These are phyloP conservation scores for Excoecaria cochinchinensis DNA, from an alignment of 345 rosid species.

Conservation along the genomic window DNA sequence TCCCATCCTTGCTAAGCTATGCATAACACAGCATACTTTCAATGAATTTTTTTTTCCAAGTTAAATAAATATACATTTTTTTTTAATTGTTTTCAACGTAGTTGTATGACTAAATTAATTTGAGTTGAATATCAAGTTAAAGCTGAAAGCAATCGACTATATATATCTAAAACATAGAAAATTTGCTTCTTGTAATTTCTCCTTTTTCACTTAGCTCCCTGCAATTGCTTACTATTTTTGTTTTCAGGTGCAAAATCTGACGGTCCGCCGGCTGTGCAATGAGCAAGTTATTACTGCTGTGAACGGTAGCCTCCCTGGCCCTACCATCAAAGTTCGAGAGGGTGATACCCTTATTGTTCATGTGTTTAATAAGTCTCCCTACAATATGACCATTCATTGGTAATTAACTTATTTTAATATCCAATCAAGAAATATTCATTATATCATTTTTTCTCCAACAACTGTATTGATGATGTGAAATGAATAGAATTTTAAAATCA, in stretches of 20 bases:
- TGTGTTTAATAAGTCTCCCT: constrained; percentile 75
- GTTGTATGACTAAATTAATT: too few species aligned
- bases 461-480: neutral
- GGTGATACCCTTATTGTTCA: constrained; percentile 79
- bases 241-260: constrained; percentile 72
- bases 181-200: too few species aligned
- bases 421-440: neutral
- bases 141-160: too few species aligned
- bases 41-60: too few species aligned
- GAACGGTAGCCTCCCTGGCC: constrained; percentile 81
- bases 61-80: too few species aligned
- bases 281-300: constrained; percentile 62
- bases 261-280: constrained; percentile 53
- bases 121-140: too few species aligned
- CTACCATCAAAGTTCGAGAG: constrained; percentile 53
- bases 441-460: neutral
- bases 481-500: neutral
- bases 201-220: too few species aligned
- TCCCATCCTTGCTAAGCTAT: too few species aligned
- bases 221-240: neutral
- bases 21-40: too few species aligned
- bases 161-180: too few species aligned
- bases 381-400: constrained; percentile 88
- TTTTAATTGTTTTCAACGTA: too few species aligned
- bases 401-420: constrained; percentile 18